Percentiles rank a stretch among this genome's conserved stretches.
phyloP scores from a whole-genome alignment of 208 protist genomes.

The Naegleria lovaniensis region DNA sequence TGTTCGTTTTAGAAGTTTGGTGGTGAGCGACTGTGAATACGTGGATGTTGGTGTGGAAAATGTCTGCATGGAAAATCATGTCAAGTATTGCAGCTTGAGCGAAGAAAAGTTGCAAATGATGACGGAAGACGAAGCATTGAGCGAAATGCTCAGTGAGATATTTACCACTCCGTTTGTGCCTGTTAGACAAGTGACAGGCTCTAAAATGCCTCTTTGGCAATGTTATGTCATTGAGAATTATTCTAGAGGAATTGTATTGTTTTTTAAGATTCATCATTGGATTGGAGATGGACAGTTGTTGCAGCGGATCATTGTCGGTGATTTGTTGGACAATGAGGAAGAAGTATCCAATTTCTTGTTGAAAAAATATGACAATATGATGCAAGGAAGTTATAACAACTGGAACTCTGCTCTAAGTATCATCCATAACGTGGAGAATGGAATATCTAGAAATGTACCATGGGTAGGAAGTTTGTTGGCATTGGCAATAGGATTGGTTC shows the following conservation, averaged over 20 bases:
- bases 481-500: neutral
- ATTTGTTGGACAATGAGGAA: neutral
- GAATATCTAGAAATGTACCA: neutral
- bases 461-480: neutral
- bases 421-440: neutral
- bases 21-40: neutral
- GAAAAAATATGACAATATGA: neutral
- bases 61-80: neutral
- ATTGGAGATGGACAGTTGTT: neutral
- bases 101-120: neutral
- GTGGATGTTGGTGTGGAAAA: neutral
- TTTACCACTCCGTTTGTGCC: neutral
- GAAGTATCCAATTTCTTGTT: neutral
- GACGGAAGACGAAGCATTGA: neutral
- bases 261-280: neutral
- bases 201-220: neutral
- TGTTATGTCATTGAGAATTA: conserved; percentile 2
- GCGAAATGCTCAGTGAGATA: neutral
- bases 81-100: neutral
- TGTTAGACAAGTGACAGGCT: neutral
- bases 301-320: neutral
- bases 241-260: neutral
- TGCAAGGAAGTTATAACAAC: neutral
- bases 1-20: neutral
- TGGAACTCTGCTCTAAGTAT: neutral